Conservation (phyloP, 352 stramenopile genomes). For the Pythium sp. region DNA sequence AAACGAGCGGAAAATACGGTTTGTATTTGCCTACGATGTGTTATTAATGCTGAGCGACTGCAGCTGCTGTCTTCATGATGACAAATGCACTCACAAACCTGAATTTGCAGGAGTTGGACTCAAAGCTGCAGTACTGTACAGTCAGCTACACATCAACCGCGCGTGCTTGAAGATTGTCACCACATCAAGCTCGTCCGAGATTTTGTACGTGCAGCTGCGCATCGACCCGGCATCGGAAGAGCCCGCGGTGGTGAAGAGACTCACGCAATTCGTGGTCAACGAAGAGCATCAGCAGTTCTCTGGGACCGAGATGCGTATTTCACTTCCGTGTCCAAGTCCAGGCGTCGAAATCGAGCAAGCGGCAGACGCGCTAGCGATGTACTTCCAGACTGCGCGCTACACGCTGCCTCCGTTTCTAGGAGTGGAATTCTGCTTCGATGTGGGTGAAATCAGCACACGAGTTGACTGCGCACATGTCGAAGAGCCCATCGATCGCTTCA, state of each 20-base stretch:
- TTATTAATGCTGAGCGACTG: not conserved
- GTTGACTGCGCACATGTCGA: slow-evolving; percentile 36
- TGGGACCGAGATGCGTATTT: slow-evolving; percentile 74
- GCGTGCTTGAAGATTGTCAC: slow-evolving; percentile 62
- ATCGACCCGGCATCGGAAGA: slow-evolving; percentile 65
- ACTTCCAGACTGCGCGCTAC: slow-evolving; percentile 73
- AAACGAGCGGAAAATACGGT: slow-evolving; percentile 67
- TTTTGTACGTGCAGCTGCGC: slow-evolving; percentile 66
- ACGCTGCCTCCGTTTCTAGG: slow-evolving; percentile 44
- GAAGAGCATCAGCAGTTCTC: slow-evolving; percentile 69
- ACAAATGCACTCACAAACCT: slow-evolving; percentile 1
- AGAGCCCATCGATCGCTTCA: slow-evolving; percentile 63
- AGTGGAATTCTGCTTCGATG: slow-evolving; percentile 59
- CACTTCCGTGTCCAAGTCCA: slow-evolving; percentile 41
- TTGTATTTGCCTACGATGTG: not conserved
- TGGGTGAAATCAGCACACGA: slow-evolving; percentile 29
- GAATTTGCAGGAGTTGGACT: slow-evolving; percentile 51
- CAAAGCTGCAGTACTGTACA: slow-evolving; percentile 77
- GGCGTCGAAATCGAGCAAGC: slow-evolving; percentile 39
- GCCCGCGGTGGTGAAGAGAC: slow-evolving; percentile 53
- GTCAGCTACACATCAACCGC: slow-evolving; percentile 38
- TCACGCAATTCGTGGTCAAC: slow-evolving; percentile 55
- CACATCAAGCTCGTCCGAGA: slow-evolving; percentile 52
- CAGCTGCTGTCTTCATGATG: not conserved
- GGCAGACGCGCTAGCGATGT: slow-evolving; percentile 48